These are phyloP conservation scores for Funneliformis mosseae DNA, from an alignment of 192 early-diverging fungal genomes.

Conservation along the genomic window DNA sequence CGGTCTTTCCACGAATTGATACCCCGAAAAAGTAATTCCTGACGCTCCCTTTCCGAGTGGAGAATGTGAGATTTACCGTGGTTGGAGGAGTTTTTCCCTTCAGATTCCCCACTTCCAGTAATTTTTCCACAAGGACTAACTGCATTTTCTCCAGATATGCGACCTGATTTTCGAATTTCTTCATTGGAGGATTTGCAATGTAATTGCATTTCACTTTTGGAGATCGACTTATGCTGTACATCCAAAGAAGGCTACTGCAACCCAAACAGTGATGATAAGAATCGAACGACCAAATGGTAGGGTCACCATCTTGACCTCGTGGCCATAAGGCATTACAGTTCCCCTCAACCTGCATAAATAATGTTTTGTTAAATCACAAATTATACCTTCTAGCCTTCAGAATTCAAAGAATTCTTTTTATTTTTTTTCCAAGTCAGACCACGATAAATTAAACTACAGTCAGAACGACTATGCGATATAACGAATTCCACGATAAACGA, in stretches of 20 bases:
- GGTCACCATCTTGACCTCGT: background rate
- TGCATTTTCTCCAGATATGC: slow-evolving; percentile 1
- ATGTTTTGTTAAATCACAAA: slow-evolving; percentile 18
- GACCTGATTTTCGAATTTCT: slow-evolving; percentile 17
- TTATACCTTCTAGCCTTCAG: slow-evolving; percentile 4
- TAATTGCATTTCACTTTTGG: slow-evolving; percentile 4
- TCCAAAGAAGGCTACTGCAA: background rate
- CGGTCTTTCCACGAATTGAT: no score
- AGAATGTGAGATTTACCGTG: slow-evolving; percentile 7
- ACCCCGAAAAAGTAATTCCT: no score
- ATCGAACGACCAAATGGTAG: slow-evolving; percentile 13
- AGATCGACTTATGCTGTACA: background rate
- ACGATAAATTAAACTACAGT: no score
- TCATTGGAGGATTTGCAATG: slow-evolving; percentile 2
- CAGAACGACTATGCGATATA: no score
- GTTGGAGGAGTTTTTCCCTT: background rate
- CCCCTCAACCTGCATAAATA: background rate
- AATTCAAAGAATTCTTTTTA: slow-evolving; percentile 16
- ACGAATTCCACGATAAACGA: no score
- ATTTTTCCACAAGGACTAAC: background rate
- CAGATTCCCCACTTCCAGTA: background rate
- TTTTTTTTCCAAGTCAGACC: no score
- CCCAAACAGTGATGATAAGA: slow-evolving; percentile 1
- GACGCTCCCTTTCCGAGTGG: no score
- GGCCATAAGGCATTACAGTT: slow-evolving; percentile 14